Base-by-base conservation (phyloP, 164 flowering plant species). In the Malania oleifera region DNA sequence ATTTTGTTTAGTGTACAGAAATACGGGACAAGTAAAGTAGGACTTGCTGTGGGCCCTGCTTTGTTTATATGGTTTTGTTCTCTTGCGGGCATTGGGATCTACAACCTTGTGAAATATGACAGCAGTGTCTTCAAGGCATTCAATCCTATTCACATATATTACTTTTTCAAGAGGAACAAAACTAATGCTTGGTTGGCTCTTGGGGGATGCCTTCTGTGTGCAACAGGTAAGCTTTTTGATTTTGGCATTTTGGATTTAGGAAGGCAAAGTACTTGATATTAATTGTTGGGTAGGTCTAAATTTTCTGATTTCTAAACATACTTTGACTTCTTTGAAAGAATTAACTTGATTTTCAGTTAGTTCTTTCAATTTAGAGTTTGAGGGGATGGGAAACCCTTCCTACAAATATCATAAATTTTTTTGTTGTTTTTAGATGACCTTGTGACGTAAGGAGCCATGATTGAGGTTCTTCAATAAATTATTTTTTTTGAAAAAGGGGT, bases 11-110 rank as follows among this genome's bases (percentile, higher is more conserved):
- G 97, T 70, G 76, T 87, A 61, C 99, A 95, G 78, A 89, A 79
- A 72, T 95, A 68, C 76, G 97, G 96, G 48, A 89, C 99, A 60
- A 95, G 99, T 75, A 91, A 95, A 82, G 85, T 91, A 61, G 99
- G 99, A 65, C 86, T 95, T 62, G 89, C 71, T 48, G 81, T 95
- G 23, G 99, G 99, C 59, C 99, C 99, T 61, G 93, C 97, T 63
- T 80, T 95, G 58, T 84, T 91, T 44, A 51, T 95, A 67, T 95
- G 97, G 99, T 91, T 95, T 75, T 91, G 95, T 77, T 86, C 81
- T 63, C 95, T 95, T 65, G 99, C 82, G 22, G 93, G 83, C 55
- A 73, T 91, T 65, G 99, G 96, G 54, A 78, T 95, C 64, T 86
- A 89, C 80, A 95, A 95, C 78, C 82, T 91, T 57, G 52, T 91